Evolutionary conservation across 805 yeast genomes (phyloP), one percentile per base, ranked within the genome.

Genomic region (Cyberlindnera subsufficiens): DNA sequence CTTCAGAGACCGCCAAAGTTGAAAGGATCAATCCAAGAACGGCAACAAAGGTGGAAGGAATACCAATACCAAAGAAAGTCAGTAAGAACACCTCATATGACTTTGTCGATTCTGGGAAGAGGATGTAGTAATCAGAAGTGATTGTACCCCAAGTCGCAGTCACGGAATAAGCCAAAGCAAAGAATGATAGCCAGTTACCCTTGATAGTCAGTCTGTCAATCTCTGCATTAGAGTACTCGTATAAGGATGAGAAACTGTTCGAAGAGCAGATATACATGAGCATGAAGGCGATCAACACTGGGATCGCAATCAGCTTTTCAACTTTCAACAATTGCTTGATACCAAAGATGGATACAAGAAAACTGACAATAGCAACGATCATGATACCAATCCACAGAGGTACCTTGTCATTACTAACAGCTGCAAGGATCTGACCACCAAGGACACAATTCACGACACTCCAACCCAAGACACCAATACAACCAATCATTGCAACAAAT

Each of bases 61-160:
- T 39, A 39, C 77, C 67, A 17, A 82, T 78, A 2, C 85, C 84
- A 19, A 78, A 65, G 50, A 83, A 80, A 0, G 95, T 86, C 49
- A 82, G 65, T 16, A 63, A 18, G 54, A 80, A 84, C 2, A 82
- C 68, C 44, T 71, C 72, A 42, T 60, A 46, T 42, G 77, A 76
- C 2, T 84, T 72, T 1, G 86, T 76, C 33, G 71, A 68, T 54
- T 84, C 91, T 1, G 96, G 96, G 53, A 87, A 79, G 39, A 86
- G 68, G 38, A 88, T 77, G 60, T 86, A 86, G 61, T 88, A 88
- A 63, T 88, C 96, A 0, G 90, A 72, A 0, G 96, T 86, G 46
- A 86, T 75, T 3, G 90, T 82, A 35, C 95, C 90, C 96, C 96
- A 88, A 1, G 96, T 86, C 3, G 87, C 76, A 4, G 96, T 86